phyloP scores from a whole-genome alignment of 2,329 filamentous ascomycete species.

The Diaporthe helianthi region DNA sequence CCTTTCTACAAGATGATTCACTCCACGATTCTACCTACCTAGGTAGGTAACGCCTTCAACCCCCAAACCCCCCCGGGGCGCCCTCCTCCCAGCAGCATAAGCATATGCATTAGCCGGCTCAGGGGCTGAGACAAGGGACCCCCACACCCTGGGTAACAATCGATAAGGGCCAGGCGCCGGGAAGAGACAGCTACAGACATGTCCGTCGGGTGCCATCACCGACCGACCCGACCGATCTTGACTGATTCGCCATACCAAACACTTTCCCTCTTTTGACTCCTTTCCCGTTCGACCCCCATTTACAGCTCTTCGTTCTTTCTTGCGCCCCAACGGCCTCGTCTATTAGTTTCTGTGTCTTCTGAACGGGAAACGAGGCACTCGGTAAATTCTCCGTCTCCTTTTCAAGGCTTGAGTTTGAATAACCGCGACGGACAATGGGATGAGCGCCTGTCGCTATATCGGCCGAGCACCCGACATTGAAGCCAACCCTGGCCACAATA shows the following conservation, averaged over 20 bases:
- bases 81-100: background rate
- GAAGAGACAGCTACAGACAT: background rate
- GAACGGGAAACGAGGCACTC: background rate
- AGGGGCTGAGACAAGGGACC: conserved; percentile 28
- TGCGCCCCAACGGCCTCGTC: background rate
- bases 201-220: background rate
- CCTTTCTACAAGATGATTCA: no score
- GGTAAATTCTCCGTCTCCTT: background rate
- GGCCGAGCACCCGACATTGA: conserved; percentile 12
- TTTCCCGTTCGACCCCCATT: background rate
- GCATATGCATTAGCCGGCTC: background rate
- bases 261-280: background rate
- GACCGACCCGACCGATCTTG: background rate
- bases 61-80: no score
- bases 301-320: background rate
- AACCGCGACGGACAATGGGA: conserved; percentile 8
- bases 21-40: background rate
- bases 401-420: background rate
- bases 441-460: background rate
- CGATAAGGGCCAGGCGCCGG: conserved; percentile 5
- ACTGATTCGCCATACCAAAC: conserved; percentile 10
- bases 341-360: background rate
- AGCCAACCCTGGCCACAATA: background rate
- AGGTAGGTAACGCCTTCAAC: no score
- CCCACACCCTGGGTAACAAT: conserved; percentile 1